Base-by-base conservation (phyloP, 2,329 filamentous ascomycete genomes). In the Diaporthe ilicicola region DNA sequence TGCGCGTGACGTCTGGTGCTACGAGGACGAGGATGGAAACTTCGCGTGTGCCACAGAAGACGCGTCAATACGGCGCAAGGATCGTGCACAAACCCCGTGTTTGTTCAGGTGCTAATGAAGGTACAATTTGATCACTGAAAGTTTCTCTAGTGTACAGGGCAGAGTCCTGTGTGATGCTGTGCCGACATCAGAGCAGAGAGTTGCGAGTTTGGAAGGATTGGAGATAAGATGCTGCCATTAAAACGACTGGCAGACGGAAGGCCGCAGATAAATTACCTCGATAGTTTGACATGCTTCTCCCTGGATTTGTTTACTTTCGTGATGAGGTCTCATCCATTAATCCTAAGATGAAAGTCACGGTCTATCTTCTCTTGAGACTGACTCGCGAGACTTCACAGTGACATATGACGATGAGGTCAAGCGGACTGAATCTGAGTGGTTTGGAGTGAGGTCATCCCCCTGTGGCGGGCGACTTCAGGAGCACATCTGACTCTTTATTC, bases 401-500 rank as follows among this genome's bases (percentile, higher is more conserved):
- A 64, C 59, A 50, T 42, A 19, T 59, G 59, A 64, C 44, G n/a
- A 50, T 50, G 3, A 64, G 59, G 59, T 34, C 59, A 64, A 64
- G n/a, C 44, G 32, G 19, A 64, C 44, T 17, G 59, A 37, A 48
- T 32, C 5, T 64, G 59, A 50, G 59, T 37, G 59, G 59, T 64
- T 10, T 6, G 24, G 29, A 12, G 59, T 64, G 59, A 64, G 59
- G 59, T 64, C 59, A 64, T 50, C 44, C 44, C 24, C 42, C 59
- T 44, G 50, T 50, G 44, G 4, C 59, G 59, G 59, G 29, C 44
- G 59, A n/a, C n/a, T n/a, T n/a, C n/a, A n/a, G n/a, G n/a, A 64
- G 59, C 44, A 64, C 59, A 64, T 64, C 59, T 64, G 59, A 64
- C 59, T 62, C 59, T 62, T 37, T 48, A 19, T 42, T 42, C 59